Base-by-base conservation (phyloP, 2,329 filamentous ascomycete genomes). In the Aureobasidium sp. region DNA sequence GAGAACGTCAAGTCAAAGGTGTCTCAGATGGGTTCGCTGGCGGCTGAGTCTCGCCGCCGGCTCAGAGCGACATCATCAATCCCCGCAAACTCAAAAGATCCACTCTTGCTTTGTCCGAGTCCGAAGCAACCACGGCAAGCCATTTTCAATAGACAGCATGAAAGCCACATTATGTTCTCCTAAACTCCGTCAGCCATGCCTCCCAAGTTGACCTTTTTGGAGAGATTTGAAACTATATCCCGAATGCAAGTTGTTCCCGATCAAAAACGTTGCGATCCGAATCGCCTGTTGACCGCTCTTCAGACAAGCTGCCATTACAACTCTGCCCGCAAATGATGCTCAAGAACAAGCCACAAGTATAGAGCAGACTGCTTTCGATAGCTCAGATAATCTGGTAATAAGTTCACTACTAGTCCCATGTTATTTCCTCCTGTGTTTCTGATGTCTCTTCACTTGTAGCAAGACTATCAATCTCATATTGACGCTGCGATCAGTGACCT, bases 171-270 rank as follows among this genome's bases (percentile, higher is more conserved):
- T 30, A 22, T 16, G 11, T 3, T 3, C 17, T n/a, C 17, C 34
- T 30, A 24, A n/a, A 38, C 12, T 30, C 22, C 24, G 7, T 21
- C 34, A 30, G 24, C 35, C 19, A 51, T 51, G 48, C 37, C 48
- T 41, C 35, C 19, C 25, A 32, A 8, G 14, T 27, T 53, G 27
- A 53, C 47, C 37, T 56, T 56, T 16, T 27, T 51, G 10, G 54
- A 56, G 17, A 53, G 54, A 27, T 53, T 56, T 10, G 49, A 56
- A 30, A 22, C 35, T 6, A 53, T 56, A 6, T 52, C 51, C 6
- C 39, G 35, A 49, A 10, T 56, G 54, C 34, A 39, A 41, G 54
- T 42, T 22, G 17, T 24, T 6, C 8, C 21, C 1, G 19, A 14
- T 5, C 35, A 24, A 21, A 4, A 32, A 14, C 3, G 22, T 27